Base-by-base conservation (phyloP, 352 stramenopile genomes). In the Phytopythium litorale region DNA sequence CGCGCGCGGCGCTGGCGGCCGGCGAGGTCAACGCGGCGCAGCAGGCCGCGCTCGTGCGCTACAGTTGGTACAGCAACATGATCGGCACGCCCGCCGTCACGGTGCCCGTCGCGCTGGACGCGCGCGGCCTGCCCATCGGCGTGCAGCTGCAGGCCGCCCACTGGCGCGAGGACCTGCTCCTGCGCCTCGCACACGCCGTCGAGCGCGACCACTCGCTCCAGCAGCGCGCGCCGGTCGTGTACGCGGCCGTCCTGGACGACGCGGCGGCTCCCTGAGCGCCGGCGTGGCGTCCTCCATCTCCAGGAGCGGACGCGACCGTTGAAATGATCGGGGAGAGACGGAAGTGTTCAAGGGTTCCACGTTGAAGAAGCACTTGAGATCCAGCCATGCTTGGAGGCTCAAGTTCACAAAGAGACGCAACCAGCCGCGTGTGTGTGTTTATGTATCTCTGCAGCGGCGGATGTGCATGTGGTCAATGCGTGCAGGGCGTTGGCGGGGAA, bases 31-130 rank as follows among this genome's bases (percentile, higher is more conserved):
- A 97, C 49, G 74, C 72, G 7, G 55, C 65, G 7, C 71, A 87
- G 50, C 64, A 88, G n/a, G 68, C 75, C 6, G 68, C 73, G 12
- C 79, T 97, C 53, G 88, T 96, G 61, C 87, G 80, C 37, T 97
- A 84, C 72, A 81, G 82, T 21, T 72, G 95, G 35, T 87, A 96
- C 49, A 88, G 78, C 33, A 97, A 98, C 63, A 79, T 97, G 40
- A 81, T 92, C n/a, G 91, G 91, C 15, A 88, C 94, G 52, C 90
- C 90, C 0, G 88, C 73, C 12, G 64, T 95, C 1, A 73, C 80
- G 0, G 84, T 96, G 28, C 88, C 85, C 0, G 79, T 94, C 30
- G 85, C 78, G 37, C 81, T 88, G 67, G 84, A 92, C 56, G 62
- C 65, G 28, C 58, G 67, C 7, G 81, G 79, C 12, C 48, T 97